phyloP scores from a whole-genome alignment of 192 early-diverging fungal species.

The Backusella sp. region DNA sequence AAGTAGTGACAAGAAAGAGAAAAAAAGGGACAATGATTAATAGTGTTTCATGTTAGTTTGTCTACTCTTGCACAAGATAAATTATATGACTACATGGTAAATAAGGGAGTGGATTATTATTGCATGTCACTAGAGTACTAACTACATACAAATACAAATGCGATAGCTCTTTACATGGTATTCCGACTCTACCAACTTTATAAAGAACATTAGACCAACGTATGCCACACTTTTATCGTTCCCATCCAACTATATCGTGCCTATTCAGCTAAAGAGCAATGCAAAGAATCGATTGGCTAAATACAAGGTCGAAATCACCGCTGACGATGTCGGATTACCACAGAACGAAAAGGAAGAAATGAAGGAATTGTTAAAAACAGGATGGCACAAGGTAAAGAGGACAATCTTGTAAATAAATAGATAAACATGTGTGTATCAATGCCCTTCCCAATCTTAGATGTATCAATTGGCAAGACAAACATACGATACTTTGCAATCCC shows the following conservation, averaged over 20 bases:
- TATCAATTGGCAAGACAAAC: slow-evolving; percentile 67
- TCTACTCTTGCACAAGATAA: slow-evolving; percentile 74
- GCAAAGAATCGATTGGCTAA: slow-evolving; percentile 65
- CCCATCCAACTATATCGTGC: slow-evolving; percentile 64
- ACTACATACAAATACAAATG: neutral
- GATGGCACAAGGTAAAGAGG: slow-evolving; percentile 38
- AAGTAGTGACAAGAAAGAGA: neutral
- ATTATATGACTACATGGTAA: slow-evolving; percentile 72
- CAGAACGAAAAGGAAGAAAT: slow-evolving; percentile 40
- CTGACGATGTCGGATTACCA: slow-evolving; percentile 47
- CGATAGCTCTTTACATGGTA: slow-evolving; percentile 76
- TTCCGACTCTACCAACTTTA: slow-evolving; percentile 79
- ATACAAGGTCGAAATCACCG: slow-evolving; percentile 42
- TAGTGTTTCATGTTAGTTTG: slow-evolving; percentile 41
- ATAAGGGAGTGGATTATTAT: neutral
- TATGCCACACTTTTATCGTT: slow-evolving; percentile 71
- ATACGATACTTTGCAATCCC: slow-evolving; percentile 64
- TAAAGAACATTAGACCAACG: slow-evolving; percentile 67
- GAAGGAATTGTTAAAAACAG: slow-evolving; percentile 35
- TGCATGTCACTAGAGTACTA: neutral
- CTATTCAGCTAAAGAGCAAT: slow-evolving; percentile 69
- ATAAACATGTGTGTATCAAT: neutral
- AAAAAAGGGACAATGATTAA: neutral
- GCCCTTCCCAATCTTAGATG: slow-evolving; percentile 42
- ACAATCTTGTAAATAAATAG: neutral